These are phyloP conservation scores for Auriscalpium vulgare DNA, from an alignment of 768 basidiomycete genomes.

Conservation along the genomic window DNA sequence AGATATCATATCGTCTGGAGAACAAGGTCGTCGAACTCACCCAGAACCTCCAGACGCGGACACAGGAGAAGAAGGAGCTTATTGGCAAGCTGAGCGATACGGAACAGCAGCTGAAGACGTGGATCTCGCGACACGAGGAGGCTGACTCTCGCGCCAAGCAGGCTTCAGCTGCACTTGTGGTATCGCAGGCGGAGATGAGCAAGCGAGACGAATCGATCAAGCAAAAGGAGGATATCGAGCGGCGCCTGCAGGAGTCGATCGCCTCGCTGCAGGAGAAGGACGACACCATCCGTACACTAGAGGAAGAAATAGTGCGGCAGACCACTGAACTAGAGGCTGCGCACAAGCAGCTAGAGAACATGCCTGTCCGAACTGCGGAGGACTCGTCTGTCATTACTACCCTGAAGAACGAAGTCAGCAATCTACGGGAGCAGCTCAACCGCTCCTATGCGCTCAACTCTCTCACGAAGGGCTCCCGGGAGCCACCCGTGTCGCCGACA, in stretches of 20 bases:
- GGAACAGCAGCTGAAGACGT: constrained; percentile 79
- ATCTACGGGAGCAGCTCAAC: constrained; percentile 90
- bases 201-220: constrained; percentile 68
- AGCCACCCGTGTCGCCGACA: constrained; percentile 74
- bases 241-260: constrained; percentile 68
- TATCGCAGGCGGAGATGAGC: constrained; percentile 61
- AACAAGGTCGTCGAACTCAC: constrained; percentile 99
- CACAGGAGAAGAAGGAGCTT: constrained; percentile 84
- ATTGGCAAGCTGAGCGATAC: constrained; percentile 67
- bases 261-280: constrained; percentile 78
- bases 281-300: constrained; percentile 70
- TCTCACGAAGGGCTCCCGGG: constrained; percentile 66
- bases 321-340: constrained; percentile 69
- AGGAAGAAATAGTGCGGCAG: constrained; percentile 67
- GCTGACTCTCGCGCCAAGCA: constrained; percentile 66
- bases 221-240: constrained; percentile 75
- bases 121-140: constrained; percentile 86
- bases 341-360: constrained; percentile 58
- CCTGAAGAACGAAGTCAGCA: constrained; percentile 88
- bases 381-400: constrained; percentile 82
- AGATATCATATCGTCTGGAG: constrained; percentile 94
- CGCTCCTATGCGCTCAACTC: constrained; percentile 89
- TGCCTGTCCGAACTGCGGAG: constrained; percentile 63
- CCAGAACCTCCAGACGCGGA: constrained; percentile 84
- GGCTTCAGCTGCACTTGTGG: constrained; percentile 59